A percentile compares a stretch with the other conserved stretches of the same genome.
Evolutionary conservation across 108 stramenopile genomes (phyloP).

Genomic region (Pseudonitzschia delicatissima): DNA sequence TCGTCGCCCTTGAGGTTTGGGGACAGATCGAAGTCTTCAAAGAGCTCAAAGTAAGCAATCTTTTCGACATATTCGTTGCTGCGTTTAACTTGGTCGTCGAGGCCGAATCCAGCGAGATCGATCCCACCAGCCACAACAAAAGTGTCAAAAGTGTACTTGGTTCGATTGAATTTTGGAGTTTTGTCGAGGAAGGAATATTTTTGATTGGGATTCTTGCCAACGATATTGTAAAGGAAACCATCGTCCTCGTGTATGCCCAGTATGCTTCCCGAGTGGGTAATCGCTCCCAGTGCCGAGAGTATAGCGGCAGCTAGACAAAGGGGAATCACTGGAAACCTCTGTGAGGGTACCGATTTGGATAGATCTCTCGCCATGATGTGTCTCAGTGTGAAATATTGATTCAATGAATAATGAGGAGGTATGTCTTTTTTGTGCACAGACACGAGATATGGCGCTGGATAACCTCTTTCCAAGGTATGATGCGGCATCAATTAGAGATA

Average conservation of each 20-base stretch:
- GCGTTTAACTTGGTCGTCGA: neutral
- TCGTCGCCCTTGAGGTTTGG: conserved; percentile 9
- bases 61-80: neutral
- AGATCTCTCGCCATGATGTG: no score
- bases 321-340: no score
- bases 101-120: conserved; percentile 2
- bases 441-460: no score
- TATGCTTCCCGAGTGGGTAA: no score
- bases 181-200: neutral
- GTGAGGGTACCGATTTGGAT: no score
- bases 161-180: neutral
- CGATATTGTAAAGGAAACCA: no score
- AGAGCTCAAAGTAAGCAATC: neutral
- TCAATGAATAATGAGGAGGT: no score
- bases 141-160: neutral
- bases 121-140: neutral
- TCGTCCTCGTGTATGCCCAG: no score
- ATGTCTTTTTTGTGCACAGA: no score
- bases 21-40: conserved; percentile 17
- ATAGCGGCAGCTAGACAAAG: neutral
- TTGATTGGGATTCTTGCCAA: neutral
- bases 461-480: no score
- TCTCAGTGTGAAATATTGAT: no score
- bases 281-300: neutral
- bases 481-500: no score